phyloP scores from a whole-genome alignment of 2,329 filamentous ascomycete species.

The Neoarthrinium moseri region DNA sequence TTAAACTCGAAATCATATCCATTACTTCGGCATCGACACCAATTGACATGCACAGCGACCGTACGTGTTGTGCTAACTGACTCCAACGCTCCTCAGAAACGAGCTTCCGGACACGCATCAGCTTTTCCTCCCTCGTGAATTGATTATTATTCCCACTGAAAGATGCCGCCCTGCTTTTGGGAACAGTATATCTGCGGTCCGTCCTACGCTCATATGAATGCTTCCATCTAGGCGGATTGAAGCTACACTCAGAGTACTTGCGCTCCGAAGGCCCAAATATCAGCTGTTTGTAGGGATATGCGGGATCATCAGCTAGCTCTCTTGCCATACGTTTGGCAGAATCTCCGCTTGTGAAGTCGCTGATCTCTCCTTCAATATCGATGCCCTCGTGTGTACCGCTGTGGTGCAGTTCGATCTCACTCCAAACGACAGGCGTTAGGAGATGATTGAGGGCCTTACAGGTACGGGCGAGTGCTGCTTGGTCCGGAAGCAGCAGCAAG shows the following conservation, averaged over 20 bases:
- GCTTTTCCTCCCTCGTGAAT: background rate
- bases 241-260: background rate
- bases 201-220: background rate
- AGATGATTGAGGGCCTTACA: slow-evolving; percentile 4
- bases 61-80: slow-evolving; percentile 1
- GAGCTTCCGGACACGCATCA: background rate
- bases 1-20: background rate
- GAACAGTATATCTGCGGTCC: background rate
- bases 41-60: slow-evolving; percentile 9
- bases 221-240: background rate
- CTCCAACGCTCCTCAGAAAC: slow-evolving; percentile 3
- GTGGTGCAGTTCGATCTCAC: slow-evolving; percentile 7
- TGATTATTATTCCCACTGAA: background rate
- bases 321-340: background rate
- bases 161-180: background rate
- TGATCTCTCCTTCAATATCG: background rate
- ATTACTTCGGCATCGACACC: slow-evolving; percentile 5
- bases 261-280: background rate
- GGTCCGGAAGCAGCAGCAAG: slow-evolving; percentile 4
- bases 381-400: slow-evolving; percentile 8
- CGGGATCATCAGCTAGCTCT: background rate
- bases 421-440: slow-evolving; percentile 8
- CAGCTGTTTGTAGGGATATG: background rate
- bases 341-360: background rate
- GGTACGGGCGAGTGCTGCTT: slow-evolving; percentile 6